These are phyloP conservation scores for Fusarium praegraminearum DNA, from an alignment of 2,329 filamentous ascomycete genomes.

Conservation along the genomic window DNA sequence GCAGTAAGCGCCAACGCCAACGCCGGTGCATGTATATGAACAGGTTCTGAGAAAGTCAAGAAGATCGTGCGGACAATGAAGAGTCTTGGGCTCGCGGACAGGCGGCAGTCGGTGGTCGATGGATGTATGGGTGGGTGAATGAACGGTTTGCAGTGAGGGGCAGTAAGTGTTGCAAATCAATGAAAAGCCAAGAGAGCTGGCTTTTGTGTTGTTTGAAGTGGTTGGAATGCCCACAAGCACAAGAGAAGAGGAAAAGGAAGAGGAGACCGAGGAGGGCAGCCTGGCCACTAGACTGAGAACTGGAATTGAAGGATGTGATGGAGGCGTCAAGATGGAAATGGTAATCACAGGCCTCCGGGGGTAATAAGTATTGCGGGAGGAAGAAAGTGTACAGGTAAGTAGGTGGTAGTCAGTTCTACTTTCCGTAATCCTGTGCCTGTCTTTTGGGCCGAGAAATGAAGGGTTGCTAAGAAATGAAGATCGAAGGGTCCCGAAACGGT, in stretches of 20 bases:
- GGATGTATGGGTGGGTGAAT: not conserved
- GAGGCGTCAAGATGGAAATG: conserved; percentile 18
- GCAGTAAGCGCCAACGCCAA: conserved; percentile 41
- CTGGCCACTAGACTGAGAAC: conserved; percentile 2
- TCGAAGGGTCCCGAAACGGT: conserved; percentile 34
- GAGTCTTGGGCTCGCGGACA: conserved; percentile 7
- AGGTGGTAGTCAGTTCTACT: not conserved
- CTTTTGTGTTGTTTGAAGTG: conserved; percentile 12
- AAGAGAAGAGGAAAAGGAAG: not conserved
- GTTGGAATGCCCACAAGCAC: conserved; percentile 25
- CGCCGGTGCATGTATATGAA: conserved; percentile 40
- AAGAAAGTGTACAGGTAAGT: not conserved
- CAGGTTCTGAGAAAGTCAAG: not conserved
- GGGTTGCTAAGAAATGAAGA: conserved; percentile 32
- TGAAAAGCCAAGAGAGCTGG: conserved; percentile 18
- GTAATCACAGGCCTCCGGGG: not conserved
- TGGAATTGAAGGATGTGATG: conserved; percentile 32
- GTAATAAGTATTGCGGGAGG: not conserved
- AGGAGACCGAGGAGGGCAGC: not conserved
- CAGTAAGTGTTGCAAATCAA: conserved; percentile 17
- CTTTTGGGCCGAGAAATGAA: conserved; percentile 14
- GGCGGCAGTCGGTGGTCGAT: conserved; percentile 20
- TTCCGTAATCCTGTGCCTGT: not conserved
- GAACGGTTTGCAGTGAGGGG: conserved; percentile 28
- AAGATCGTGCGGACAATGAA: conserved; percentile 14